A percentile compares a stretch with the other conserved stretches of the same genome.
Conservation (phyloP, 2,329 filamentous ascomycete genomes). For the Zasmidium angulare region DNA sequence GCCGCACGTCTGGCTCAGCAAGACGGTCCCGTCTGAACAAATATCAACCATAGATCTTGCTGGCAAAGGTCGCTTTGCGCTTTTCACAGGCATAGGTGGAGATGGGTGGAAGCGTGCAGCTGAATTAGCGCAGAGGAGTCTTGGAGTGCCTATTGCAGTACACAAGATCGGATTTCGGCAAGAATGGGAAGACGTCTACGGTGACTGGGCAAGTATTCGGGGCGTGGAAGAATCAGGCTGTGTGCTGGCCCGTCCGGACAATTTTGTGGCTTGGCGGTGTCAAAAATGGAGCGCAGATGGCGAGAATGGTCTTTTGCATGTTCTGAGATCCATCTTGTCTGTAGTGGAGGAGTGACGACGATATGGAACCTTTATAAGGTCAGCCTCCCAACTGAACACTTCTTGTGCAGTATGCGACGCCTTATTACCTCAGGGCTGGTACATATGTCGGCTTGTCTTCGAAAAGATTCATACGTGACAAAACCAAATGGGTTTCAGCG, state of each 20-base stretch:
- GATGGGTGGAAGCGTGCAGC: conserved; percentile 54
- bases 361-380: too few species aligned
- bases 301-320: too few species aligned
- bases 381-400: too few species aligned
- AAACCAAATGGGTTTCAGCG: too few species aligned
- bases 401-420: too few species aligned
- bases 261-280: background rate
- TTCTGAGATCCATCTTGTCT: too few species aligned
- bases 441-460: too few species aligned
- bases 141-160: conserved; percentile 48
- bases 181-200: conserved; percentile 60
- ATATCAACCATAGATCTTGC: conserved; percentile 60
- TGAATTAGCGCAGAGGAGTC: conserved; percentile 31
- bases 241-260: conserved; percentile 5
- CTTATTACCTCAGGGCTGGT: too few species aligned
- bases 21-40: conserved; percentile 41
- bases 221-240: conserved; percentile 1
- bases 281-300: too few species aligned
- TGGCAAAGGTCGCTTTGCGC: conserved; percentile 52
- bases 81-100: conserved; percentile 53
- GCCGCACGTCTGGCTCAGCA: conserved; percentile 62
- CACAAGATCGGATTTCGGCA: conserved; percentile 55
- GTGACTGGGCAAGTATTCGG: conserved; percentile 49
- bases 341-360: too few species aligned
- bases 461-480: too few species aligned